These are phyloP conservation scores for Gryganskiella cystojenkinii DNA, from an alignment of 192 early-diverging fungal genomes.

Conservation along the genomic window DNA sequence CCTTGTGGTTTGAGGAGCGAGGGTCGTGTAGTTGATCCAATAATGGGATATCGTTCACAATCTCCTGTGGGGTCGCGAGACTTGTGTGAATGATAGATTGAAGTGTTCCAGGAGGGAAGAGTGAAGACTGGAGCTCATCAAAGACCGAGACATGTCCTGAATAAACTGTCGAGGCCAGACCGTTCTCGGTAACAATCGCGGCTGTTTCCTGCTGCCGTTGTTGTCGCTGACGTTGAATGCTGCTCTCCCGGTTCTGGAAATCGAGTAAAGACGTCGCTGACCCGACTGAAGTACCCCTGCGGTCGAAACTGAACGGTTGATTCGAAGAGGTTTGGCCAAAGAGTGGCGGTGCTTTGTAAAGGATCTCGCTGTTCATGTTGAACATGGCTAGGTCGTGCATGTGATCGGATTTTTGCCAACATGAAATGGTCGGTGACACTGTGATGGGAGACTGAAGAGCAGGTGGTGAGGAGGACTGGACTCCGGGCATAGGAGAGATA, in stretches of 20 bases:
- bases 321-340: too few relatives aligned
- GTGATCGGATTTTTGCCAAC: neutral
- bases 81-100: conserved; percentile 32
- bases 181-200: neutral
- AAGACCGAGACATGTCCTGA: conserved; percentile 15
- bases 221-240: neutral
- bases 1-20: conserved; percentile 5
- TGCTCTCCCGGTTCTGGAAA: conserved; percentile 1
- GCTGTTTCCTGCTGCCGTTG: neutral
- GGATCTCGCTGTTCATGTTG: conserved; percentile 25
- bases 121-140: conserved; percentile 48
- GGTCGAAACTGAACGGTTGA: too few relatives aligned
- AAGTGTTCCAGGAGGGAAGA: conserved; percentile 49
- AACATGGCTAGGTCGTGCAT: conserved; percentile 17
- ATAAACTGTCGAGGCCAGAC: neutral
- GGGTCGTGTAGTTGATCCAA: conserved; percentile 34
- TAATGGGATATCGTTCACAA: conserved; percentile 40
- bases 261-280: too few relatives aligned
- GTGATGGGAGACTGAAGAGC: neutral
- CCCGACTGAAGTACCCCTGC: too few relatives aligned
- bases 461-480: neutral
- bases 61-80: conserved; percentile 34
- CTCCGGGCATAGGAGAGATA: too few relatives aligned
- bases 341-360: conserved; percentile 24
- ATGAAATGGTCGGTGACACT: neutral